These are phyloP conservation scores for Globisporangium recalcitrans DNA, from an alignment of 352 stramenopile genomes.

Conservation along the genomic window DNA sequence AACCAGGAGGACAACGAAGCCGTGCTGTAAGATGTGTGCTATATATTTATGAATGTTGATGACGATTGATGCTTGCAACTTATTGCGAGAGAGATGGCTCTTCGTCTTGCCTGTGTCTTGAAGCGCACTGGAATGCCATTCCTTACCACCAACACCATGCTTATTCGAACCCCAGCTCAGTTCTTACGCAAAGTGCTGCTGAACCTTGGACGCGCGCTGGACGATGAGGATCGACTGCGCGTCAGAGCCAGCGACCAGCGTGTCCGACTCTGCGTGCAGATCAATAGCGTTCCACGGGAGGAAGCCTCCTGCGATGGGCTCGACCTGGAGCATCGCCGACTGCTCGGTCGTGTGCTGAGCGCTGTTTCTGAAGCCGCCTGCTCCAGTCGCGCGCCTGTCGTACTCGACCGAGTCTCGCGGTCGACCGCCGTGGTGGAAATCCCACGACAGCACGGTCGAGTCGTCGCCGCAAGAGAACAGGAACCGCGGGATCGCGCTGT, in stretches of 20 bases:
- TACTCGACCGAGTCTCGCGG: slow-evolving; percentile 55
- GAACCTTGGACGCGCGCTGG: slow-evolving; percentile 44
- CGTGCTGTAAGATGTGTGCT: slow-evolving; percentile 4
- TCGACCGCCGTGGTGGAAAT: slow-evolving; percentile 58
- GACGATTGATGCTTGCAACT: background rate
- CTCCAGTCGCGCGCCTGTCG: slow-evolving; percentile 26
- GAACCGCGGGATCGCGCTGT: slow-evolving; percentile 52
- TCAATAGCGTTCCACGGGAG: slow-evolving; percentile 64
- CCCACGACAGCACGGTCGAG: slow-evolving; percentile 56
- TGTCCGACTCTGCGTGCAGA: slow-evolving; percentile 69
- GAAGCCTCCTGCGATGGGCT: slow-evolving; percentile 30
- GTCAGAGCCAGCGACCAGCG: slow-evolving; percentile 67
- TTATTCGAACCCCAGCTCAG: background rate
- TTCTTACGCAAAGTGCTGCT: slow-evolving; percentile 4
- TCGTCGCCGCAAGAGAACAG: slow-evolving; percentile 68
- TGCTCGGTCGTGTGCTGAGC: slow-evolving; percentile 2
- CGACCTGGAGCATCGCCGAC: slow-evolving; percentile 29
- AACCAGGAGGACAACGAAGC: background rate
- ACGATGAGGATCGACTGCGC: slow-evolving; percentile 69
- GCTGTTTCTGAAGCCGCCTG: slow-evolving; percentile 8
- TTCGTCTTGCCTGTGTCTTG: no score
- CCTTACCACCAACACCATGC: background rate
- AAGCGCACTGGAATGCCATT: background rate
- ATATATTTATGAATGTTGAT: slow-evolving; percentile 3
- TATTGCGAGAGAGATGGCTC: background rate